These are phyloP conservation scores for Biscutella laevigata DNA, from an alignment of 441 rosid species.

Conservation along the genomic window DNA sequence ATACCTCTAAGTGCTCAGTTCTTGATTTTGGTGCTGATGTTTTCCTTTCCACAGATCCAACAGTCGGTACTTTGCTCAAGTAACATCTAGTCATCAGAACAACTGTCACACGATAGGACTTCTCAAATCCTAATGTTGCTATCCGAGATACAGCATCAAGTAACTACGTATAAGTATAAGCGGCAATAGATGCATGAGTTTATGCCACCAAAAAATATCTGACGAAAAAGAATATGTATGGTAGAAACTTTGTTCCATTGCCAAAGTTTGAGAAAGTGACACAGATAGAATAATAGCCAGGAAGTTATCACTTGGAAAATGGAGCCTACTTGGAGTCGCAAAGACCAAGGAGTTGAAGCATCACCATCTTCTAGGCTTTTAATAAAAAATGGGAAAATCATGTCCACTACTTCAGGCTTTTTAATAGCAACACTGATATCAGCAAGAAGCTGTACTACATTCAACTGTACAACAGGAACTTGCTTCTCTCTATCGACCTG, in stretches of 20 bases:
- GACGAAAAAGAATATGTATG: neutral
- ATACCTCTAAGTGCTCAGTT: conserved; percentile 67
- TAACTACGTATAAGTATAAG: conserved; percentile 55
- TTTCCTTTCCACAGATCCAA: conserved; percentile 66
- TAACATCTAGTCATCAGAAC: conserved; percentile 83
- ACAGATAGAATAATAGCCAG: conserved; percentile 4
- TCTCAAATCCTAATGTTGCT: conserved; percentile 83
- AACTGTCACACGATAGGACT: conserved; percentile 77
- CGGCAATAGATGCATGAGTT: conserved; percentile 19
- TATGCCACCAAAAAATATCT: neutral
- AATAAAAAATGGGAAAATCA: conserved; percentile 71
- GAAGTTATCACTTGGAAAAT: conserved; percentile 22
- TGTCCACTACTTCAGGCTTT: conserved; percentile 78
- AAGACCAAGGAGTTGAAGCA: conserved; percentile 57
- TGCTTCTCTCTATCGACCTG: conserved; percentile 74
- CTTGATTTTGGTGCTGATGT: conserved; percentile 52
- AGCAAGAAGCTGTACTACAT: conserved; percentile 61
- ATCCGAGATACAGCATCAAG: conserved; percentile 85
- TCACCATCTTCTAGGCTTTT: conserved; percentile 86
- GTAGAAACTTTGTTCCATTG: neutral
- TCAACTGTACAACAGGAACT: conserved; percentile 57
- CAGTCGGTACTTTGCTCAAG: conserved; percentile 42
- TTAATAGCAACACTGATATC: conserved; percentile 63
- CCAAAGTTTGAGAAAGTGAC: neutral
- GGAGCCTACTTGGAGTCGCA: conserved; percentile 62